Percentiles rank a stretch among this genome's conserved stretches.
These are phyloP conservation scores for Saksenaea oblongispora DNA, from an alignment of 371 early-diverging fungal genomes.

Conservation along the genomic window DNA sequence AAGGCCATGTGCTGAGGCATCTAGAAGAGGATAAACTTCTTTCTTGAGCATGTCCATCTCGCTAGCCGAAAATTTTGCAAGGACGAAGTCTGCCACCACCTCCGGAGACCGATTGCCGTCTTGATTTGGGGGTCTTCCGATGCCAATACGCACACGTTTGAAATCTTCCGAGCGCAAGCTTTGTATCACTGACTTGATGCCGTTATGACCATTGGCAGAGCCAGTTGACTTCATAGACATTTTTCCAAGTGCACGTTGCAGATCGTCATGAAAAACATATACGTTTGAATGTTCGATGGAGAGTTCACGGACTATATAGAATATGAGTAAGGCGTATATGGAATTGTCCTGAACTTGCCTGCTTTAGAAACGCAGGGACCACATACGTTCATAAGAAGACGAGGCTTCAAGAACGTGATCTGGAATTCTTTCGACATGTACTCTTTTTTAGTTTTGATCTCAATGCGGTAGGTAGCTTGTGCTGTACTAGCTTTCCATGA, in stretches of 20 bases:
- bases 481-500: constrained; percentile 52
- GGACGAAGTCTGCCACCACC: constrained; percentile 61
- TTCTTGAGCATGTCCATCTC: constrained; percentile 51
- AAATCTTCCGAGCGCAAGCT: constrained; percentile 56
- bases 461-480: constrained; percentile 21
- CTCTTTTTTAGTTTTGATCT: constrained; percentile 15
- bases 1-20: constrained; percentile 15
- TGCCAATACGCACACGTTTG: constrained; percentile 64
- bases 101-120: constrained; percentile 37
- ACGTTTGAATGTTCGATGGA: constrained; percentile 39
- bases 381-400: constrained; percentile 70
- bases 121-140: constrained; percentile 58
- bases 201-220: constrained; percentile 75
- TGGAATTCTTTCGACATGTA: constrained; percentile 31
- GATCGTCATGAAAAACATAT: constrained; percentile 78
- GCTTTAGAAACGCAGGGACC: constrained; percentile 71
- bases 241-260: constrained; percentile 70
- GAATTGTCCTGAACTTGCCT: constrained; percentile 36
- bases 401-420: constrained; percentile 64
- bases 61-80: constrained; percentile 48
- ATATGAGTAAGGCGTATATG: background rate
- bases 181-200: constrained; percentile 68
- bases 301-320: constrained; percentile 39
- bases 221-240: constrained; percentile 64
- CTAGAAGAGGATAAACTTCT: constrained; percentile 31